phyloP scores from a whole-genome alignment of 106 monocot species.

The Dendrobium huoshanense region DNA sequence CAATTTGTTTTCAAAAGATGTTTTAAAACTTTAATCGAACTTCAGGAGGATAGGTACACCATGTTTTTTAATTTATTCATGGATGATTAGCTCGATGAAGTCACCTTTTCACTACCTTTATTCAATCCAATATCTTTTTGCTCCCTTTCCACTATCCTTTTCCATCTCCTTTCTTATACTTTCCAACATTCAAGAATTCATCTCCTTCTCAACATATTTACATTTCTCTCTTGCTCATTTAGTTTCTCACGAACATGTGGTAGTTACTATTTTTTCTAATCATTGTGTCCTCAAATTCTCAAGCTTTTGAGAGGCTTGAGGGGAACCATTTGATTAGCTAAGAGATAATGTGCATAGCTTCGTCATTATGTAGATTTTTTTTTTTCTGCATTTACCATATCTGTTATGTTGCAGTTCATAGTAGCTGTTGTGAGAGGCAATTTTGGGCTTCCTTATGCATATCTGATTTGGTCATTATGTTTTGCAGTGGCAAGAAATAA shows the following conservation, averaged over 20 bases:
- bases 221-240: background rate
- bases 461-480: slow-evolving; percentile 6
- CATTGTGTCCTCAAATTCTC: background rate
- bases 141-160: background rate
- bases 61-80: background rate
- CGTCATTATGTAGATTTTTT: background rate
- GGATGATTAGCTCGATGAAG: background rate
- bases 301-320: background rate
- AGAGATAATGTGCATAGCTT: background rate
- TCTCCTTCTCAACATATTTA: too few species aligned
- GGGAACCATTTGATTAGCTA: background rate
- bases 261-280: background rate
- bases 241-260: background rate
- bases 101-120: background rate
- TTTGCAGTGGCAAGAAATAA: slow-evolving; percentile 99
- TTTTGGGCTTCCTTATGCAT: background rate
- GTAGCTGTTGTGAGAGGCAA: background rate
- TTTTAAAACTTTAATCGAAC: background rate
- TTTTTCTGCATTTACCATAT: background rate
- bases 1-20: background rate
- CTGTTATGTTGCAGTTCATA: slow-evolving; percentile 1
- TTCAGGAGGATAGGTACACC: background rate
- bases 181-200: too few species aligned
- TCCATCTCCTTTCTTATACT: too few species aligned
- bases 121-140: background rate